A percentile compares a stretch with the other conserved stretches of the same genome.
Evolutionary conservation across 176 grass and related monocot species (phyloP).

Genomic region (Coix lacrymajobi): DNA sequence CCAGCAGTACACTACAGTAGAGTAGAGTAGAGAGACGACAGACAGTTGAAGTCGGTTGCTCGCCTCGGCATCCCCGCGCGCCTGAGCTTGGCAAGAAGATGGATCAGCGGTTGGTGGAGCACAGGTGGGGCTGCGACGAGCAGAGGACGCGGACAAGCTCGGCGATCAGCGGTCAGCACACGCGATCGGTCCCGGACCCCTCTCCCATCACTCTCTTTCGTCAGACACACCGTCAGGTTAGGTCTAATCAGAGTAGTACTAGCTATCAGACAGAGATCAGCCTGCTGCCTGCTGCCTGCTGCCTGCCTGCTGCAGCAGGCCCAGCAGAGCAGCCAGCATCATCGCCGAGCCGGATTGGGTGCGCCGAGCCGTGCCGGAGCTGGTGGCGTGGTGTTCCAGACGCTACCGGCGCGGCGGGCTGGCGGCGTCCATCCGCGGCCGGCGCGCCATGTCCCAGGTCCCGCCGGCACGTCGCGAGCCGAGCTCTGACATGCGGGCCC

Average conservation of each 20-base stretch:
- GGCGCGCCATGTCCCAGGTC: no score
- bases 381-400: not conserved
- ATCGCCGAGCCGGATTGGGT: not conserved
- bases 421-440: not conserved
- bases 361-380: not conserved
- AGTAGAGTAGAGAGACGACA: not conserved
- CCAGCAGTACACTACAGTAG: no score
- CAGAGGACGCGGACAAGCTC: not conserved
- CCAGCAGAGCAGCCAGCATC: no score
- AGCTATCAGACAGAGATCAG: not conserved
- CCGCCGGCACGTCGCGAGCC: no score
- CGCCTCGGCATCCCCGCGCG: no score
- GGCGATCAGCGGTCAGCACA: constrained; percentile 17
- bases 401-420: no score
- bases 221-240: not conserved
- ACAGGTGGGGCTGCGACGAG: not conserved
- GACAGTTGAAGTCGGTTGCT: not conserved
- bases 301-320: not conserved
- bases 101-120: not conserved
- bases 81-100: not conserved
- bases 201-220: not conserved
- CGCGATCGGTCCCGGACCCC: no score
- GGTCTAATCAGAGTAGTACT: no score
- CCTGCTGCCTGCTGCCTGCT: not conserved
- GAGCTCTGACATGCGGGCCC: no score